Percentiles rank a stretch among this genome's conserved stretches.
Evolutionary conservation across 306 rosid species (phyloP).

Genomic region (Hylodesmum podocarpum): DNA sequence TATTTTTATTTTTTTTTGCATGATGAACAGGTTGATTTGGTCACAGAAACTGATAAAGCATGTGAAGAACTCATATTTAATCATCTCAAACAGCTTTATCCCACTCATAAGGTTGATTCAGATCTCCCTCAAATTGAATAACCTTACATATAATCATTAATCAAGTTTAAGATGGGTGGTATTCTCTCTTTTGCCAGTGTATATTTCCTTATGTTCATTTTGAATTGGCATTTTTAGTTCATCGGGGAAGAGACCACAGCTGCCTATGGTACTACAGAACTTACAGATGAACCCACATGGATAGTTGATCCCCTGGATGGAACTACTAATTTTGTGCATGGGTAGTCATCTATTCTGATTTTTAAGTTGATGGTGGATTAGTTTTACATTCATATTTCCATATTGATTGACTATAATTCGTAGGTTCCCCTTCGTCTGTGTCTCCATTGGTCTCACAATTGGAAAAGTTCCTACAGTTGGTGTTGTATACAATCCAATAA

Average conservation of each 20-base stretch:
- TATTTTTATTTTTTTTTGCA: too few relatives aligned
- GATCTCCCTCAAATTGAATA: neutral
- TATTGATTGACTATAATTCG: constrained; percentile 12
- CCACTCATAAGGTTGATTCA: constrained; percentile 73
- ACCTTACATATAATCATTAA: neutral
- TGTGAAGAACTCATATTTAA: constrained; percentile 88
- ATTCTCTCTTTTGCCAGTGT: neutral
- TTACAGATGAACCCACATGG: constrained; percentile 97
- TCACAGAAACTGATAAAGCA: constrained; percentile 97
- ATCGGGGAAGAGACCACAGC: constrained; percentile 98
- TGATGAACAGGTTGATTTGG: constrained; percentile 85
- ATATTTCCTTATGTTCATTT: constrained; percentile 24
- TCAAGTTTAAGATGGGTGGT: neutral
- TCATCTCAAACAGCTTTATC: constrained; percentile 76
- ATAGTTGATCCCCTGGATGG: constrained; percentile 99
- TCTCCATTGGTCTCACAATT: constrained; percentile 94
- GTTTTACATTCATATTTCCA: constrained; percentile 7
- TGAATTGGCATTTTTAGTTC: constrained; percentile 51
- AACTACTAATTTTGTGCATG: constrained; percentile 95
- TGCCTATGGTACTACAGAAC: constrained; percentile 77
- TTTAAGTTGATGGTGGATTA: constrained; percentile 20
- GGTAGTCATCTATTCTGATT: constrained; percentile 53
- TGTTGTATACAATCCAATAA: constrained; percentile 94
- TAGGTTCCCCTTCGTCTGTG: constrained; percentile 94
- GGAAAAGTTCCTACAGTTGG: constrained; percentile 79